Evolutionary conservation across 768 basidiomycete genomes (phyloP).

Genomic region (Suillus subalutaceus): DNA sequence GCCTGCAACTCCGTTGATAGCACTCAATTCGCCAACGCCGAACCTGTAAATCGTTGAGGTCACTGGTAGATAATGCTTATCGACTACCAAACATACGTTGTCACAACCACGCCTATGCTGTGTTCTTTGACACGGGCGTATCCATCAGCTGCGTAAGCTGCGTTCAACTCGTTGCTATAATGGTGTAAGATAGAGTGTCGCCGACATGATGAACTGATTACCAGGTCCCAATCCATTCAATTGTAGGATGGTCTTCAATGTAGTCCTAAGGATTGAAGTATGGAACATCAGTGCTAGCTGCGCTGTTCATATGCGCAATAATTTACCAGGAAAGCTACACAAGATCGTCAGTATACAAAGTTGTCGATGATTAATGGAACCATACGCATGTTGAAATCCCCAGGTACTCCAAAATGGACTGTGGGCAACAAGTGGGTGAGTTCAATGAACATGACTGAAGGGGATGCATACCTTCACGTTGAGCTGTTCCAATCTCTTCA

Average conservation of each 20-base stretch:
- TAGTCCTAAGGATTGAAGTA: conserved; percentile 55
- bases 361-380: neutral
- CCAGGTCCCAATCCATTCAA: conserved; percentile 91
- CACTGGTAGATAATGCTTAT: conserved; percentile 5
- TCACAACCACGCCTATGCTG: conserved; percentile 71
- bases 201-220: conserved; percentile 28
- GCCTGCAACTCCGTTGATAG: conserved; percentile 83
- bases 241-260: conserved; percentile 74
- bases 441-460: neutral
- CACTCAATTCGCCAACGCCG: conserved; percentile 92
- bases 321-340: conserved; percentile 32
- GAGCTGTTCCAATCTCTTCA: conserved; percentile 64
- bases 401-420: conserved; percentile 84
- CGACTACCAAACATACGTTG: conserved; percentile 57
- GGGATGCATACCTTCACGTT: conserved; percentile 53
- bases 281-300: neutral
- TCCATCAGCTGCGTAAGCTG: conserved; percentile 90
- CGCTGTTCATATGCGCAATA: neutral
- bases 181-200: conserved; percentile 2
- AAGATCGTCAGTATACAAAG: conserved; percentile 8
- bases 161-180: conserved; percentile 79
- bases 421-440: conserved; percentile 11
- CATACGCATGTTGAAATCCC: conserved; percentile 80
- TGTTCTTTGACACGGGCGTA: conserved; percentile 86
- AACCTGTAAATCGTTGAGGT: conserved; percentile 48